Evolutionary conservation across 306 rosid species (phyloP).

Genomic region (Trifolium pratense): DNA sequence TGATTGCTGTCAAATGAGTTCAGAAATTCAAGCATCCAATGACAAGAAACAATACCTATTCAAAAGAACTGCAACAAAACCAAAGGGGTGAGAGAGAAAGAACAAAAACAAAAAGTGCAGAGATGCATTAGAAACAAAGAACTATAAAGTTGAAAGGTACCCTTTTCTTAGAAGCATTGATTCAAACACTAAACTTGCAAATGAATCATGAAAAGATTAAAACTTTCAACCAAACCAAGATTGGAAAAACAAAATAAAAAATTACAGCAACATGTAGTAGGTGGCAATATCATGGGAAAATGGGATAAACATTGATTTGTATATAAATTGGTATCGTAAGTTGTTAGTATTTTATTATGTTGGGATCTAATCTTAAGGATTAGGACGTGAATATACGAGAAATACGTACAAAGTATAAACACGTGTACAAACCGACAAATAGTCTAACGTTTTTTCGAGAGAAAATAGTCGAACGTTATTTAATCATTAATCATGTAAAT

Average conservation of each 20-base stretch:
- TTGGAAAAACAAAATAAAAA: constrained; percentile 25
- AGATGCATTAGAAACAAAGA: constrained; percentile 24
- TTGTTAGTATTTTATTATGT: not conserved
- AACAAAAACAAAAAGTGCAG: not conserved
- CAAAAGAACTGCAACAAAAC: constrained; percentile 35
- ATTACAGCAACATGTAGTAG: constrained; percentile 29
- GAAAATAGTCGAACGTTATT: too few species aligned
- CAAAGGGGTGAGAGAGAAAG: not conserved
- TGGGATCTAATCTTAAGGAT: constrained; percentile 47
- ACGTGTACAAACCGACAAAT: constrained; percentile 49
- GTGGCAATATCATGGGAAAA: constrained; percentile 40
- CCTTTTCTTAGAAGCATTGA: constrained; percentile 41
- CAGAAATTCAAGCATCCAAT: constrained; percentile 40
- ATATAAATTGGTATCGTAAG: constrained; percentile 28
- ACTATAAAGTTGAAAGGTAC: constrained; percentile 39
- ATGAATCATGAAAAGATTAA: constrained; percentile 35
- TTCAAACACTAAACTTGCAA: constrained; percentile 41
- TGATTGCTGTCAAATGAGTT: constrained; percentile 32
- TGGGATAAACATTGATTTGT: constrained; percentile 28
- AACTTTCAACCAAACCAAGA: constrained; percentile 43
- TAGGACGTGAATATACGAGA: constrained; percentile 68
- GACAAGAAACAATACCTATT: constrained; percentile 40
- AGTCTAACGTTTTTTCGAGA: too few species aligned
- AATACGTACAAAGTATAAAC: constrained; percentile 16
- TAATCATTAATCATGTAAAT: too few species aligned